Evolutionary conservation across 495 filamentous ascomycete species (phyloP), one percentile per base, ranked within the genome.

Genomic region (Oleoguttula mirabilis): DNA sequence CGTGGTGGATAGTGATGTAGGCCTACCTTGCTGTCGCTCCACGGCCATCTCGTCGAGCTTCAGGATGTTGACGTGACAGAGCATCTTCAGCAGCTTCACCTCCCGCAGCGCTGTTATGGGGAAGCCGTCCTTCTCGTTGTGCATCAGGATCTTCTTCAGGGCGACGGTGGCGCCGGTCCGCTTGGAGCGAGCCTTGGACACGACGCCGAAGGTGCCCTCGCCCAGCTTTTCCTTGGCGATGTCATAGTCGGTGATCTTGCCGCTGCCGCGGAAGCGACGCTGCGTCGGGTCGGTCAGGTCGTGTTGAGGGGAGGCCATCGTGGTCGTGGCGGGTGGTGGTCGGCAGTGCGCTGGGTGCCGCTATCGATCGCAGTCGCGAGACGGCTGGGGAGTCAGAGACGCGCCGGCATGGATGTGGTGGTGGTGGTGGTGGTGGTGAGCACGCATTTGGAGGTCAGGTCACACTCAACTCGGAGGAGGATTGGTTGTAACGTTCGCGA

Each of bases 151-250:
- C 71, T 99, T 96, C 71, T 99, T 99, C 54, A 99, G 55, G 2
- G 90, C 90, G 32, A 94, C 78, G 21, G 85, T 54, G 19, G 70
- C 66, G 15, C 80, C 77, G 11, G 77, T 82, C 50, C 68, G 81
- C 54, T 75, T 80, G 14, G 82, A 83, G 51, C 73, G 73, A 41
- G 87, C 90, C 54, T 88, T 88, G 60, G 95, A 82, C 37, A 98
- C 90, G 66, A 94, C 87, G 46, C 88, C 90, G 64, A 99, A 99
- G 15, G 90, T 99, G 38, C 90, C 90, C 60, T 99, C 92, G 48
- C 90, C 90, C 36, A 99, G 73, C 66, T 99, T 99, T 36, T 77
- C 80, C 3, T 38, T 24, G 45, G 88, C 60, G 16, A 94, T 71
- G 48, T 93, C 84, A 58, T 94, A 99, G 41, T 90, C 80, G 33